A percentile compares a stretch with the other conserved stretches of the same genome.
phyloP scores from a whole-genome alignment of 2,329 filamentous ascomycete species.

The Ascochyta lentis region DNA sequence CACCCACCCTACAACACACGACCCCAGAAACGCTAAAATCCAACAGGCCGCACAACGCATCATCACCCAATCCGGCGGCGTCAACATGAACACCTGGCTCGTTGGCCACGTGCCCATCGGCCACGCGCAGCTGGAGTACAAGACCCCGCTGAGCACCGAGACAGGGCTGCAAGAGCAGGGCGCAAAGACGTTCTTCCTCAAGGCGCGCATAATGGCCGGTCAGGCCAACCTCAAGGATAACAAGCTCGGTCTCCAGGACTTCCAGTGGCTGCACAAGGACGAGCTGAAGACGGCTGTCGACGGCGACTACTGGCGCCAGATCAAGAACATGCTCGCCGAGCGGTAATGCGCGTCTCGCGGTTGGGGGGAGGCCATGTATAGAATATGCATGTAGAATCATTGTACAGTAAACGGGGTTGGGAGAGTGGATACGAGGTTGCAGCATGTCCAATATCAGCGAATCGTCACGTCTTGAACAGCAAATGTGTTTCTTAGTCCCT shows the following conservation, averaged over 20 bases:
- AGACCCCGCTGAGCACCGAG: slow-evolving; percentile 28
- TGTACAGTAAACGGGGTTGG: slow-evolving; percentile 8
- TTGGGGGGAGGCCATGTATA: background rate
- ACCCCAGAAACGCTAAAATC: slow-evolving; percentile 21
- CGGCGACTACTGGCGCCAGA: slow-evolving; percentile 72
- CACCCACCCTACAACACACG: background rate
- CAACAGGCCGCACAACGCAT: slow-evolving; percentile 81
- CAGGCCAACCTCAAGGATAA: slow-evolving; percentile 82
- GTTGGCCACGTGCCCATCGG: slow-evolving; percentile 90
- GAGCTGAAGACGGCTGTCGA: slow-evolving; percentile 76
- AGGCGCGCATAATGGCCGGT: slow-evolving; percentile 95
- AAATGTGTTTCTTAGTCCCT: background rate
- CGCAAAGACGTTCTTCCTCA: slow-evolving; percentile 93
- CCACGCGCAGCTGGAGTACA: slow-evolving; percentile 70
- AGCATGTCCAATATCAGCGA: slow-evolving; percentile 6
- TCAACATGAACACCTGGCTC: slow-evolving; percentile 99
- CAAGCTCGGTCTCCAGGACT: slow-evolving; percentile 76
- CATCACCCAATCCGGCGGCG: slow-evolving; percentile 76
- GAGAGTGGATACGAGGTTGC: background rate
- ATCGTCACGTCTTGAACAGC: background rate
- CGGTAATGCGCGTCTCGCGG: slow-evolving; percentile 59
- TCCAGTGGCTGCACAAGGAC: slow-evolving; percentile 90
- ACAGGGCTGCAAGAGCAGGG: slow-evolving; percentile 59
- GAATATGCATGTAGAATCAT: slow-evolving; percentile 17
- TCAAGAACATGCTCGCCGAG: slow-evolving; percentile 84